Evolutionary conservation across 1,139 yeast species (phyloP).

Genomic region (Pichia sp.): DNA sequence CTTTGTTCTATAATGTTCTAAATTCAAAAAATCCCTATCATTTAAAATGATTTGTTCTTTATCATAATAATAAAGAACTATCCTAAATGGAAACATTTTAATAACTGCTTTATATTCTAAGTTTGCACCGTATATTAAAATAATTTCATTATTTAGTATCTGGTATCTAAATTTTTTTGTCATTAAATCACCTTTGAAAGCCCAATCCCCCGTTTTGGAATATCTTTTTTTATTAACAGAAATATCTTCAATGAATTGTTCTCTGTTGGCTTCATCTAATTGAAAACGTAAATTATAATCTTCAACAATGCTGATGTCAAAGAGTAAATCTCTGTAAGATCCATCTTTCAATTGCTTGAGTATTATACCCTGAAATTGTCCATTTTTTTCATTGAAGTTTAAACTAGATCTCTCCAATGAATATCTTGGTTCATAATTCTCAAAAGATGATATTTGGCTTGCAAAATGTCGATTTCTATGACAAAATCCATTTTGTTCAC

Average conservation of each 20-base stretch:
- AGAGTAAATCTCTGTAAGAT: slow-evolving; percentile 39
- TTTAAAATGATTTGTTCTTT: slow-evolving; percentile 53
- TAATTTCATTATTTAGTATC: slow-evolving; percentile 25
- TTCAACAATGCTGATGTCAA: slow-evolving; percentile 49
- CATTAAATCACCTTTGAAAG: slow-evolving; percentile 32
- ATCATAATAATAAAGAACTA: slow-evolving; percentile 42
- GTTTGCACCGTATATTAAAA: slow-evolving; percentile 38
- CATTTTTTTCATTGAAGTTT: slow-evolving; percentile 25
- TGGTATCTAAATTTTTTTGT: slow-evolving; percentile 16
- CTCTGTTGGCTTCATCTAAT: slow-evolving; percentile 54
- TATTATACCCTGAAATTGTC: slow-evolving; percentile 39
- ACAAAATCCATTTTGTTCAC: slow-evolving; percentile 84
- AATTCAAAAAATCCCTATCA: slow-evolving; percentile 60
- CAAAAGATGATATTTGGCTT: slow-evolving; percentile 33
- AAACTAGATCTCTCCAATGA: slow-evolving; percentile 42
- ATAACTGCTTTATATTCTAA: slow-evolving; percentile 30
- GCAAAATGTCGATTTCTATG: slow-evolving; percentile 74
- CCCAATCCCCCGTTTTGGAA: slow-evolving; percentile 57
- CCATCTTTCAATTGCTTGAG: slow-evolving; percentile 35
- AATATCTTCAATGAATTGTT: slow-evolving; percentile 10
- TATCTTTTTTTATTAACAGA: slow-evolving; percentile 42
- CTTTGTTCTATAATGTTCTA: slow-evolving; percentile 67
- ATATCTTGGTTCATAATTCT: slow-evolving; percentile 44
- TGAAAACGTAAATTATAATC: slow-evolving; percentile 53
- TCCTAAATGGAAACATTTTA: slow-evolving; percentile 43